Base-by-base conservation (phyloP, 2,329 filamentous ascomycete species). In the Lithohypha guttulata region DNA sequence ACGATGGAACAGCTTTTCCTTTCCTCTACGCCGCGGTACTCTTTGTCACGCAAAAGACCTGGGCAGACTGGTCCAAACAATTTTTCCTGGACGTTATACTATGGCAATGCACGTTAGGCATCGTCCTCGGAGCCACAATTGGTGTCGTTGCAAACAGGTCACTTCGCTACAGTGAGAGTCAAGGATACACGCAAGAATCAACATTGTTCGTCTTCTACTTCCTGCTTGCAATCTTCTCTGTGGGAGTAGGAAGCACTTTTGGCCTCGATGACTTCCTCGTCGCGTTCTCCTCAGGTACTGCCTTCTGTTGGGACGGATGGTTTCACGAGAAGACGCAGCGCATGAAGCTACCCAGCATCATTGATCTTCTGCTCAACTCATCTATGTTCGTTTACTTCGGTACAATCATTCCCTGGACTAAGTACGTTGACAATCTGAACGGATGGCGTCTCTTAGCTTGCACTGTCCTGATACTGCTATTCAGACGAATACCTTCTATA, bases 341-440 rank as follows among this genome's bases (percentile, higher is more conserved):
- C 22, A 61, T 66, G 0, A 55, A 65, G 2, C 59, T 75, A 1
- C 66, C 67, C 1, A 55, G 64, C 8, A 61, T 75, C 31, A 63
- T 73, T 37, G 71, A 75, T 46, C 52, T 74, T 7, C 55, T 75
- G 29, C 63, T 75, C 43, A 75, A 74, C 50, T 66, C 62, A 6
- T 62, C 63, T 13, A 65, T 74, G 59, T 75, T 75, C 44, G 61
- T 74, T 34, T 73, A 71, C 53, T 69, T 74, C 21, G 71, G 71
- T 14, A 60, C 70, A 2, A 67, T 71, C 46, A 67, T 74, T 2
- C 71, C 70, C 0, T 75, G 69, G 64, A 32, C 57, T 0, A 50
- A 59, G 2, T 75, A 71, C 38, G 37, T 13, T 22, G 37, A 42
- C 34, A 44, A 48, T 11, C 50, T 65, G 9, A 61, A 59, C 0